These are phyloP conservation scores for Calonectria leucothoes DNA, from an alignment of 2,329 filamentous ascomycete genomes.

Conservation along the genomic window DNA sequence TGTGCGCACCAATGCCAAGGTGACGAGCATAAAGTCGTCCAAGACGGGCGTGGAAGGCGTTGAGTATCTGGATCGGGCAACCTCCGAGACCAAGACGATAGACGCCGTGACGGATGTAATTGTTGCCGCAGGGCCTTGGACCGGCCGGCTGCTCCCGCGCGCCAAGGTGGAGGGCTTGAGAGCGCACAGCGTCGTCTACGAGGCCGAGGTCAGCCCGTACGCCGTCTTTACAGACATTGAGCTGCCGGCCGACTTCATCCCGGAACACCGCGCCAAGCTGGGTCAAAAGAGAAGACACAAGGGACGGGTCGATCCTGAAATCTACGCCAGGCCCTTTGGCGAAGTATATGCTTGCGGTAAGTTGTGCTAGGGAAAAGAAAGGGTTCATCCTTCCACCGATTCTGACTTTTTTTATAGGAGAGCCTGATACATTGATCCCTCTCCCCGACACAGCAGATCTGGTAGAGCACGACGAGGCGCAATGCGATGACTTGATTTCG, in stretches of 20 bases:
- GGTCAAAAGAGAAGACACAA: conserved; percentile 66
- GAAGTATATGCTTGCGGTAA: conserved; percentile 93
- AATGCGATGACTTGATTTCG: conserved; percentile 87
- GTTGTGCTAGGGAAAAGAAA: conserved; percentile 25
- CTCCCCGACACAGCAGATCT: conserved; percentile 81
- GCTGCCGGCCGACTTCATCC: conserved; percentile 73
- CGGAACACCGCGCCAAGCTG: conserved; percentile 58
- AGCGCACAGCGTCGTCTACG: conserved; percentile 75
- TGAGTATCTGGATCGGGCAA: conserved; percentile 65
- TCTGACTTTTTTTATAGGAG: conserved; percentile 56
- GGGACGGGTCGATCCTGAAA: conserved; percentile 84
- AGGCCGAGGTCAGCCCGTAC: conserved; percentile 75
- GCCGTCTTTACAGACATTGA: conserved; percentile 89
- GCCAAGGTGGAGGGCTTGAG: conserved; percentile 69
- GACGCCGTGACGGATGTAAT: conserved; percentile 64
- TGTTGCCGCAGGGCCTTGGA: conserved; percentile 73
- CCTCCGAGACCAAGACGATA: conserved; percentile 50
- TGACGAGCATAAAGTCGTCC: conserved; percentile 73
- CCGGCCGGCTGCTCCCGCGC: conserved; percentile 66
- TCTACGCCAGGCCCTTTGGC: conserved; percentile 89
- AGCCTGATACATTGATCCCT: conserved; percentile 81
- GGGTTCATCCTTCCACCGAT: not conserved
- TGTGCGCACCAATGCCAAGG: conserved; percentile 73
- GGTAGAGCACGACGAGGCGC: conserved; percentile 78
- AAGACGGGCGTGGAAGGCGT: conserved; percentile 69